Evolutionary conservation across 208 protist genomes (phyloP), one percentile per base, ranked within the genome.

Genomic region (Naegleria lovaniensis): DNA sequence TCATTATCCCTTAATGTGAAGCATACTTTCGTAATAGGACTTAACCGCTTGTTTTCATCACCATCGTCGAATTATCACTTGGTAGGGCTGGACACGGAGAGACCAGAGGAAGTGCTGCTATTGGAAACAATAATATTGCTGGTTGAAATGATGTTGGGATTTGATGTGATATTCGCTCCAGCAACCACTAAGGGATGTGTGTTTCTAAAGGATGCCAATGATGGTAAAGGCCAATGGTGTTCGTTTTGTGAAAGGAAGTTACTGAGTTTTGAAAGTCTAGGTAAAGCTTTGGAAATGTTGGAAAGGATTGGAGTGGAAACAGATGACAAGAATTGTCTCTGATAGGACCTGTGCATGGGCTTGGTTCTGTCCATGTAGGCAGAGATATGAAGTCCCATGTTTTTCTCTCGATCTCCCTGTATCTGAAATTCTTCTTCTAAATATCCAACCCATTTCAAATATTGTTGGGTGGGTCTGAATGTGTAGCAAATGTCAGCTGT

Each of bases 401-500:
- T 94, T 38, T 94, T 93, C 91, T 99, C 97, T 36, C 94, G 93
- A 91, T 98, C 97, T 84, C 97, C 98, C 91, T 99, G 97, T 25
- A 95, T 94, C 90, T 96, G 97, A 91, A 98, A 98, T 93, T 99
- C 98, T 40, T 97, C 94, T 48, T 95, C 96, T 43, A 98, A 94
- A 76, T 95, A 95, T 16, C 92, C 90, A 89, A 96, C 95, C 97
- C 97, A 99, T 36, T 93, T 93, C 38, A 98, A 93, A 92, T 96
- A 97, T n/a, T 97, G 93, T 19, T 96, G 93, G 58, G 94, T 92
- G 0, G 95, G 95, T 29, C 97, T 95, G 0, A 96, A 94, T 90
- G 96, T 97, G 90, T 99, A 98, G 51, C 95, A 98, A 83, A 98
- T 96, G 92, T 99, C 98, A 39, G 97, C 96, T 93, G 97, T 95